Base-by-base conservation (phyloP, 176 grass and related monocot species). In the Carex pumila region DNA sequence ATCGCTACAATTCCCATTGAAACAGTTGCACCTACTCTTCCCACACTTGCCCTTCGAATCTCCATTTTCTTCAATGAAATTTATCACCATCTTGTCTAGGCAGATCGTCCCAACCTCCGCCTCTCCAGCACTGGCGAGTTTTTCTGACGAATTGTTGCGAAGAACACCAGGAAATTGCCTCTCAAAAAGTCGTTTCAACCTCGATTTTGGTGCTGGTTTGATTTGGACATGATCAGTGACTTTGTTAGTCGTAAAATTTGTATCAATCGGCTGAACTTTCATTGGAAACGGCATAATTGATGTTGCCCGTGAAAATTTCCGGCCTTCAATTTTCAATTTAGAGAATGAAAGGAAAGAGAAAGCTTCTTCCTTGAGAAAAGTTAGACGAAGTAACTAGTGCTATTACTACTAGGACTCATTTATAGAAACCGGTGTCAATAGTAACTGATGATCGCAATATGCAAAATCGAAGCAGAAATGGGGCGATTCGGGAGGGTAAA, bases 141-240 rank as follows among this genome's bases (percentile, higher is more conserved):
- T 86, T 88, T 95, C 96, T 57, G 88, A 85, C 65, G 88, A 90
- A 7, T 91, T 90, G 59, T 87, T 89, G 71, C 96, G 88, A 54
- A 92, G 85, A 57, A 95, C 85, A 12, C 85, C 72, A 0, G 85
- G 72, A 53, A 90, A 90, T 86, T 95, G 93, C 64, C 91, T 66
- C 86, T 99, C 96, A 61, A 99, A 99, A 12, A 99, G 91, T 18
- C 96, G 81, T 83, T 99, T 99, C 54, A 99, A 79, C 6, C 91
- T 89, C 25, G 93, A 99, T 87, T 91, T 95, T 9, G 88, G 75
- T 1, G 77, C 56, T 0, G 86, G 86, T 56, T 85, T 71, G 66
- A 71, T 80, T 53, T 79, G 79, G 62, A 69, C 34, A 81, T 57
- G 73, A 57, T 78, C 73, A 3, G 52, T 17, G 50, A 32, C 12